Conservation (phyloP, 148 eudicot genomes). For the Dianthus caryophyllus region DNA sequence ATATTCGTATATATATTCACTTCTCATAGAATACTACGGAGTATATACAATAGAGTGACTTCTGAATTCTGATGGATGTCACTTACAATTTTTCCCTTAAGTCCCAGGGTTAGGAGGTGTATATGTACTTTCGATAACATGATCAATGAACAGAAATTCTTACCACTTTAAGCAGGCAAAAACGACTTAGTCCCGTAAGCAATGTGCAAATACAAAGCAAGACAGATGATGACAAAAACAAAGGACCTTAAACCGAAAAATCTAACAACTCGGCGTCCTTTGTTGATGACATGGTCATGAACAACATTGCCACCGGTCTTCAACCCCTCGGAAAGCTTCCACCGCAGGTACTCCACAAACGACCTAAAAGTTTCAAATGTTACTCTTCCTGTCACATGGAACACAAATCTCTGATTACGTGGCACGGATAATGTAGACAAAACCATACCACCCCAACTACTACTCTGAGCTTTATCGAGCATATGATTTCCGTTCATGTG, state of each 20-base stretch:
- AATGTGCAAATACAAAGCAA: conserved; percentile 58
- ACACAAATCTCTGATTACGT: conserved; percentile 58
- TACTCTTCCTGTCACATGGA: conserved; percentile 78
- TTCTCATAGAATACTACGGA: not conserved
- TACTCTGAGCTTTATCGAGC: conserved; percentile 24
- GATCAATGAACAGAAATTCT: not conserved
- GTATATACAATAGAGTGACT: conserved; percentile 8
- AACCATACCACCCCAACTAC: conserved; percentile 51
- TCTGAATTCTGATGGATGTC: not conserved
- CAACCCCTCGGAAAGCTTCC: conserved; percentile 49
- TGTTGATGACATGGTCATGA: conserved; percentile 48
- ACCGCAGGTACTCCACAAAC: conserved; percentile 39
- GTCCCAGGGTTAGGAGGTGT: not conserved
- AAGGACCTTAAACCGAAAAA: conserved; percentile 58
- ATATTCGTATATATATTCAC: not conserved
- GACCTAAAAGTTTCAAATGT: conserved; percentile 72
- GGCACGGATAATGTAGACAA: conserved; percentile 73
- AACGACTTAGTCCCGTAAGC: conserved; percentile 39
- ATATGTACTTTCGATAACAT: conserved; percentile 11
- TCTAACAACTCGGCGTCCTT: conserved; percentile 57
- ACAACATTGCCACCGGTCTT: conserved; percentile 42
- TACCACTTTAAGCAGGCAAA: conserved; percentile 40
- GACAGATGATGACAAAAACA: conserved; percentile 49
- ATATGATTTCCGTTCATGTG: conserved; percentile 15
- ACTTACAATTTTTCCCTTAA: not conserved